These are phyloP conservation scores for Populus hybrid DNA, from an alignment of 441 rosid genomes.

Conservation along the genomic window DNA sequence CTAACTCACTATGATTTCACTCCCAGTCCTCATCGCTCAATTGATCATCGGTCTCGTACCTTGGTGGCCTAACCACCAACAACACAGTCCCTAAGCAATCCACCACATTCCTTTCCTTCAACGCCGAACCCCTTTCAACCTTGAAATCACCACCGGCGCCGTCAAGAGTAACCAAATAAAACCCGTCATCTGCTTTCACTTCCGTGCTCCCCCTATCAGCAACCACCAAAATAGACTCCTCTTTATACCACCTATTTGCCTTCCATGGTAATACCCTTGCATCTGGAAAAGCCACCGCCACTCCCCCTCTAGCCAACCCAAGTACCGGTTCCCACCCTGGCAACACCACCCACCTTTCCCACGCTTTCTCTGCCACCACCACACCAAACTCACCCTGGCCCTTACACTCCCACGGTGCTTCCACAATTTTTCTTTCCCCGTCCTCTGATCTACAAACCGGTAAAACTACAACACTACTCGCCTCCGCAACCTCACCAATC, in stretches of 20 bases:
- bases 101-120: conserved; percentile 46
- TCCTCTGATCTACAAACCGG: conserved; percentile 71
- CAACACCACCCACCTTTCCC: conserved; percentile 87
- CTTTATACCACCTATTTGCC: conserved; percentile 60
- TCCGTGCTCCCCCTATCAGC: conserved; percentile 53
- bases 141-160: conserved; percentile 36
- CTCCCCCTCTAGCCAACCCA: conserved; percentile 47
- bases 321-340: conserved; percentile 62
- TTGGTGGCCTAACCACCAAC: conserved; percentile 78
- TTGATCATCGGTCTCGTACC: conserved; percentile 57
- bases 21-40: conserved; percentile 74
- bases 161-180: conserved; percentile 47
- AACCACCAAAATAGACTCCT: conserved; percentile 73
- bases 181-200: conserved; percentile 58
- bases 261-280: conserved; percentile 71
- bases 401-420: conserved; percentile 59
- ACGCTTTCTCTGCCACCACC: conserved; percentile 71
- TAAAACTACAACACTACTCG: conserved; percentile 56
- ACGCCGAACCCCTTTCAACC: conserved; percentile 63
- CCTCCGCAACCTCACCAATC: conserved; percentile 71
- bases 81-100: conserved; percentile 61
- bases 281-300: conserved; percentile 66
- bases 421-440: conserved; percentile 49
- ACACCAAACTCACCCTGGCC: conserved; percentile 66
- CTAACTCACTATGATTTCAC: conserved; percentile 26